Conservation (phyloP, 805 yeast genomes). For the Ogataea sp. region DNA sequence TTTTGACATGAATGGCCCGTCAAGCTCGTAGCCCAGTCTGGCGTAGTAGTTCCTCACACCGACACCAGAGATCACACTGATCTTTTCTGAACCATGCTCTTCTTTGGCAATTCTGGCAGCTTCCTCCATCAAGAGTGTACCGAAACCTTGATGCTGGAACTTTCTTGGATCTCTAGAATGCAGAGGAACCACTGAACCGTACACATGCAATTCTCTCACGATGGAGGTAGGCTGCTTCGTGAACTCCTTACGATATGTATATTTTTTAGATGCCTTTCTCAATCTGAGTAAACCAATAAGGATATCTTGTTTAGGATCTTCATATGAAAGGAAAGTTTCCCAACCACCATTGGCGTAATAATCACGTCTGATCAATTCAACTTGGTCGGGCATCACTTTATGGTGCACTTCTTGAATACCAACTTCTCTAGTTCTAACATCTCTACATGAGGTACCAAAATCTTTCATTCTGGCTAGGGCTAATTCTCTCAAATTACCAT, state of each 20-base stretch:
- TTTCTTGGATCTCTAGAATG: constrained; percentile 96
- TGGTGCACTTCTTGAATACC: constrained; percentile 98
- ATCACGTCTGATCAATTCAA: constrained; percentile 89
- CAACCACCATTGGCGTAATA: constrained; percentile 97
- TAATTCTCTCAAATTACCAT: constrained; percentile 90
- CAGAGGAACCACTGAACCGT: constrained; percentile 94
- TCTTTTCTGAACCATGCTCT: constrained; percentile 88
- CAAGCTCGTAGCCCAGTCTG: constrained; percentile 82
- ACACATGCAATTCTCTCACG: constrained; percentile 95
- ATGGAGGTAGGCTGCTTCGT: constrained; percentile 78
- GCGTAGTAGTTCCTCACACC: constrained; percentile 96
- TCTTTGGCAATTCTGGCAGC: constrained; percentile 93
- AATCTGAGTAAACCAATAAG: constrained; percentile 84
- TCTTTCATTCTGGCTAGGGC: constrained; percentile 98
- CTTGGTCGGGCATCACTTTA: constrained; percentile 94
- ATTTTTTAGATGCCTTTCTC: constrained; percentile 79
- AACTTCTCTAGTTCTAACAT: constrained; percentile 95
- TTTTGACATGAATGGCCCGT: constrained; percentile 98
- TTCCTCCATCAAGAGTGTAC: constrained; percentile 95
- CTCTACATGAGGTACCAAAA: constrained; percentile 92
- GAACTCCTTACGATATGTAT: constrained; percentile 87
- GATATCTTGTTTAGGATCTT: constrained; percentile 95
- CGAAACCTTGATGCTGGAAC: constrained; percentile 98
- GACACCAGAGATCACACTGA: constrained; percentile 93
- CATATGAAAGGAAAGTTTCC: constrained; percentile 95